A percentile compares a stretch with the other conserved stretches of the same genome.
These are phyloP conservation scores for Saccharomyces uvarum DNA, from an alignment of 1,139 yeast species.

Conservation along the genomic window DNA sequence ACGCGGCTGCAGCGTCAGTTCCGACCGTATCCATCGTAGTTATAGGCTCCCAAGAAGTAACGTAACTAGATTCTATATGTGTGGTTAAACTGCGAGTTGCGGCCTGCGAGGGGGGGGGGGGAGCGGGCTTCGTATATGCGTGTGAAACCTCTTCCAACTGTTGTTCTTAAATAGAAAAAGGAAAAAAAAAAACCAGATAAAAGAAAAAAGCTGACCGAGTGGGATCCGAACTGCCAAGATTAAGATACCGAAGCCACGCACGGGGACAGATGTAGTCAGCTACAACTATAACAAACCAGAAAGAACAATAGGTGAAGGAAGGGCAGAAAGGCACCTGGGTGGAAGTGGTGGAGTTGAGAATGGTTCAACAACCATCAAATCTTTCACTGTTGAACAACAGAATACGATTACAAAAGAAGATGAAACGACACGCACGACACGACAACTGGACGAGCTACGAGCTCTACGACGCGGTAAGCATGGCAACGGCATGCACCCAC, in stretches of 20 bases:
- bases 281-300: neutral
- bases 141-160: neutral
- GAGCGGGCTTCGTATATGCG: neutral
- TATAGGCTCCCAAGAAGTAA: neutral
- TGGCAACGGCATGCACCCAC: neutral
- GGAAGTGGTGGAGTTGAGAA: too few species aligned
- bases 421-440: neutral
- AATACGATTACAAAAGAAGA: neutral
- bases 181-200: neutral
- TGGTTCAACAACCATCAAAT: too few species aligned
- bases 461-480: neutral
- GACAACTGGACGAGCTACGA: neutral
- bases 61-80: neutral
- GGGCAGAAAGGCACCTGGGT: neutral
- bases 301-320: neutral
- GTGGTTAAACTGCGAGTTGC: neutral
- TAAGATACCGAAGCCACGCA: neutral
- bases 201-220: neutral
- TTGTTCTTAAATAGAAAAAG: neutral
- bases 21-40: neutral
- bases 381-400: too few species aligned
- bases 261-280: neutral
- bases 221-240: conserved; percentile 6
- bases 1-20: conserved; percentile 4
- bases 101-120: neutral